phyloP scores from a whole-genome alignment of 208 protist species.

The Strigomonas galati region DNA sequence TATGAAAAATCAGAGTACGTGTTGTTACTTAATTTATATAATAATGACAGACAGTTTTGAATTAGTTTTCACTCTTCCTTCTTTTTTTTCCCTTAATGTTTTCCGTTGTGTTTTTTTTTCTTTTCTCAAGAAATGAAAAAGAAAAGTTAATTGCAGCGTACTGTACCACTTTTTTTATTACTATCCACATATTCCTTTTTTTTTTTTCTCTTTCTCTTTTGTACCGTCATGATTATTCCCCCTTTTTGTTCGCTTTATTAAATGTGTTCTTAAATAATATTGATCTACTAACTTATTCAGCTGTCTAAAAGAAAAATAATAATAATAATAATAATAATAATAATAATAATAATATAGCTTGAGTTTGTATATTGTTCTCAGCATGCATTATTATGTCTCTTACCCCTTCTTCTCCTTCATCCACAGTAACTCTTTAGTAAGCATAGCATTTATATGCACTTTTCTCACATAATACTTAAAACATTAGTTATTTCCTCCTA shows the following conservation, averaged over 20 bases:
- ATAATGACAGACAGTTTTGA: too few species aligned
- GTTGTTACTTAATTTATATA: too few species aligned
- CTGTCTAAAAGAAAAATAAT: neutral
- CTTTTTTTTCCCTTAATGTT: neutral
- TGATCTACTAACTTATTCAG: neutral
- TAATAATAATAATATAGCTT: neutral
- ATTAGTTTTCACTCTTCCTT: neutral
- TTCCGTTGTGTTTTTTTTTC: too few species aligned
- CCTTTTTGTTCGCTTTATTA: neutral
- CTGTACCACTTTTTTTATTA: too few species aligned
- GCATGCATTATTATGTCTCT: too few species aligned
- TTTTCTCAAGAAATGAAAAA: neutral
- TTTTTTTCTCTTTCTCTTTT: slow-evolving; percentile 5
- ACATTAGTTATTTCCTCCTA: too few species aligned
- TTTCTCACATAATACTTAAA: too few species aligned
- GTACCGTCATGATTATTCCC: too few species aligned
- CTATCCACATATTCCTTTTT: neutral
- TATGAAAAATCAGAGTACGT: too few species aligned
- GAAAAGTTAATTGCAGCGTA: neutral
- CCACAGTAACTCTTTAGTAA: too few species aligned
- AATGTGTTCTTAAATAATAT: slow-evolving; percentile 1
- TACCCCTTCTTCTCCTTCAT: too few species aligned
- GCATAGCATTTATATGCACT: too few species aligned
- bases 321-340: neutral
- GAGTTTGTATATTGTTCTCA: neutral